Evolutionary conservation across 2,329 filamentous ascomycete genomes (phyloP), one percentile per base, ranked within the genome.

Genomic region (Thelonectria discophora): DNA sequence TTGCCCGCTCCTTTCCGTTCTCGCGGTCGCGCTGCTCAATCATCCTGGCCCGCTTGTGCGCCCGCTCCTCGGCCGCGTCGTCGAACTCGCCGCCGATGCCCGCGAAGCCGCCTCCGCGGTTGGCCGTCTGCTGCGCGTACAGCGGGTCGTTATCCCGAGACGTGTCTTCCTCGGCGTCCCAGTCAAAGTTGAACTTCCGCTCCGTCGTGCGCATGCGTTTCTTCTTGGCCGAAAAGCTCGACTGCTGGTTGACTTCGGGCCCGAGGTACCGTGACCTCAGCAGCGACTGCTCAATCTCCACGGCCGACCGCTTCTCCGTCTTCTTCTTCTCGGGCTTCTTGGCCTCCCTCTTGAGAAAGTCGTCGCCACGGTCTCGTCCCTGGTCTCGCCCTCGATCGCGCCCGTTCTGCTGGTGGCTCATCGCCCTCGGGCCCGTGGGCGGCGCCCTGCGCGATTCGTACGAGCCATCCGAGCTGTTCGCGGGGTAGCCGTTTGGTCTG

Each of bases 171-270:
- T 96, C 92, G 1, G 88, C 86, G 69, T 97, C 96, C 95, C 95
- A 99, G 71, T 97, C 95, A 72, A 99, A 99, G 72, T 97, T 99
- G 82, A 99, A 99, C 76, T 99, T 98, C 78, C 94, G 93, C 73
- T 97, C 94, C 1, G 92, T 95, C 1, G 93, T 97, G 64, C 94
- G 86, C 80, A 92, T 91, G 58, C 94, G 87, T 82, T 98, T 98
- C 85, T 98, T 99, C 81, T 95, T 92, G 1, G 94, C 94, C 0
- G 93, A 97, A 74, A 98, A 97, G 39, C 86, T 97, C 5, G 91
- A 94, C 58, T 83, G 85, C 65, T 90, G 87, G 67, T 95, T 96
- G 54, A 91, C 88, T 66, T 97, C 92, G 1, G 92, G 90, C 3
- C 95, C 95, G 85, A 98, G 94, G 74, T 99, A 99, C 64, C 93